Percentiles rank a stretch among this genome's conserved stretches.
These are phyloP conservation scores for Trypanosoma mega DNA, from an alignment of 208 protist genomes.

Conservation along the genomic window DNA sequence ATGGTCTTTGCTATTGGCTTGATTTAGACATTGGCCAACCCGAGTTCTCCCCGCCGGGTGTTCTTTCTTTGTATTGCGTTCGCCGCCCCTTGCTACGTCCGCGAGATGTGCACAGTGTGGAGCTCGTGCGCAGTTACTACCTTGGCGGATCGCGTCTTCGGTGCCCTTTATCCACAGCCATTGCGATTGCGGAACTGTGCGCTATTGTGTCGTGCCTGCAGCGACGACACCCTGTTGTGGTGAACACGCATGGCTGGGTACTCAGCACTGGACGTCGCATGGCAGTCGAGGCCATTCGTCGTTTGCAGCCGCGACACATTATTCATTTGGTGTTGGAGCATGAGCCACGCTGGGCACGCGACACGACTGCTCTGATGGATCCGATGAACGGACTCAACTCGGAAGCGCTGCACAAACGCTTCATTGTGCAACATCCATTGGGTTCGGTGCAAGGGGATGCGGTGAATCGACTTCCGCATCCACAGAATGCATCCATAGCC, in stretches of 20 bases:
- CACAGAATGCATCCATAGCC: constrained; percentile 14
- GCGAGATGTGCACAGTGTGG: constrained; percentile 37
- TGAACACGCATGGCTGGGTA: constrained; percentile 92
- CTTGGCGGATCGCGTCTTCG: constrained; percentile 45
- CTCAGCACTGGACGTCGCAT: constrained; percentile 74
- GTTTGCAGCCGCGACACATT: constrained; percentile 63
- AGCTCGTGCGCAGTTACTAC: constrained; percentile 46
- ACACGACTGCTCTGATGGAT: constrained; percentile 39
- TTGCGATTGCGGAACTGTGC: constrained; percentile 52
- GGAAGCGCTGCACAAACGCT: constrained; percentile 55
- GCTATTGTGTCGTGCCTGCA: constrained; percentile 30
- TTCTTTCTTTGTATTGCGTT: constrained; percentile 59
- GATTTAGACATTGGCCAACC: constrained; percentile 88
- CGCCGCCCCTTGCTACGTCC: constrained; percentile 50
- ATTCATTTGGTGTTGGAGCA: constrained; percentile 62
- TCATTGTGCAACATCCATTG: constrained; percentile 39
- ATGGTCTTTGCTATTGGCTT: constrained; percentile 76
- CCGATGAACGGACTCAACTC: constrained; percentile 64
- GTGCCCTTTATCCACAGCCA: constrained; percentile 46
- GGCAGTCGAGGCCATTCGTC: constrained; percentile 73
- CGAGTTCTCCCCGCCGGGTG: constrained; percentile 80
- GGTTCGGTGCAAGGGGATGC: neutral
- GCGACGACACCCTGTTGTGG: constrained; percentile 58
- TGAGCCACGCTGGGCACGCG: constrained; percentile 51
- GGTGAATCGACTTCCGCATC: constrained; percentile 36